A percentile compares a stretch with the other conserved stretches of the same genome.
phyloP scores from a whole-genome alignment of 2,329 filamentous ascomycete species.

The Saccharata proteae region DNA sequence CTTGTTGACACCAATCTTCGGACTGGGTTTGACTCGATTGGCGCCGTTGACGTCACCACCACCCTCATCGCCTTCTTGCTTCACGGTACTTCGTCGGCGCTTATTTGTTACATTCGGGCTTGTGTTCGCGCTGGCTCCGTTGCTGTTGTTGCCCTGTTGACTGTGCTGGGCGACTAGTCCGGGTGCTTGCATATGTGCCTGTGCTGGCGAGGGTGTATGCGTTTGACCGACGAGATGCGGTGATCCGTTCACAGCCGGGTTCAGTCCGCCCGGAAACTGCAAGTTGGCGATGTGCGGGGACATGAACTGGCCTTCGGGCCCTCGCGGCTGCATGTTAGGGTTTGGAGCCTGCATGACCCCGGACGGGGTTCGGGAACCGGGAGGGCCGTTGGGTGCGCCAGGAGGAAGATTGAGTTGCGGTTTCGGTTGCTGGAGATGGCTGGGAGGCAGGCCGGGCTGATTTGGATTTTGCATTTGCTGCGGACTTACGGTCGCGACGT shows the following conservation, averaged over 20 bases:
- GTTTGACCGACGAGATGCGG: constrained; percentile 27
- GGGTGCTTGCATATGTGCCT: constrained; percentile 22
- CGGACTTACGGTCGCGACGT: constrained; percentile 34
- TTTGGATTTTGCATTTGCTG: constrained; percentile 12
- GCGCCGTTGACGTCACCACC: constrained; percentile 21
- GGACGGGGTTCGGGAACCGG: constrained; percentile 20
- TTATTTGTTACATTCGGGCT: constrained; percentile 51
- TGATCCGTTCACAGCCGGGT: constrained; percentile 38
- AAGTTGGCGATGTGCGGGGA: constrained; percentile 47
- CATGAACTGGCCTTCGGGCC: constrained; percentile 35
- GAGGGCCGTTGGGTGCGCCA: constrained; percentile 15
- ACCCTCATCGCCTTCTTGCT: constrained; percentile 44
- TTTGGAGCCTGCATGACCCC: constrained; percentile 15
- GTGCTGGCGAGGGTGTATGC: constrained; percentile 35
- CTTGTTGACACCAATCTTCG: constrained; percentile 29
- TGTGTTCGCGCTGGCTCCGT: constrained; percentile 46
- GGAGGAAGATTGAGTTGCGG: constrained; percentile 13
- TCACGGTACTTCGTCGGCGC: constrained; percentile 48
- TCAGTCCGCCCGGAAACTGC: constrained; percentile 29
- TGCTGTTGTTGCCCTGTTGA: constrained; percentile 42
- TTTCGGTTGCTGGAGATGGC: constrained; percentile 3
- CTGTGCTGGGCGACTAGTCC: constrained; percentile 45
- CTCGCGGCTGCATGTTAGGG: constrained; percentile 12
- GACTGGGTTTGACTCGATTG: constrained; percentile 39
- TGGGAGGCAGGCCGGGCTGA: constrained; percentile 1